Evolutionary conservation across 2,329 filamentous ascomycete genomes (phyloP).

Genomic region (Shiraia sp.): DNA sequence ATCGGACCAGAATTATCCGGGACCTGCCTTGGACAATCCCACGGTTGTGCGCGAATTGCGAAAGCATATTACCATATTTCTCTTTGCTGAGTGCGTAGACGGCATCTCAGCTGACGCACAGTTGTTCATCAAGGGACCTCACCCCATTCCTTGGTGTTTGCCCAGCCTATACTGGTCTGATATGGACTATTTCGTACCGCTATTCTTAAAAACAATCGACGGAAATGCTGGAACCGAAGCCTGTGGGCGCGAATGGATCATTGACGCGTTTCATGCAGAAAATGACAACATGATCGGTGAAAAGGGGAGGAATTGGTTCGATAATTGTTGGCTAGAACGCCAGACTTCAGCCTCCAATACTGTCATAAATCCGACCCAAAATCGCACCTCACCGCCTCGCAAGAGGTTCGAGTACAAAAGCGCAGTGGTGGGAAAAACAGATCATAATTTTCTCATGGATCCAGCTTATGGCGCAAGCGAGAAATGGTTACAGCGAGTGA

Average conservation of each 20-base stretch:
- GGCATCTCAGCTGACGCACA: slow-evolving; percentile 33
- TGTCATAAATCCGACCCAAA: background rate
- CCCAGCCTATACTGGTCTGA: slow-evolving; percentile 27
- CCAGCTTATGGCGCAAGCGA: slow-evolving; percentile 28
- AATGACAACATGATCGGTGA: slow-evolving; percentile 33
- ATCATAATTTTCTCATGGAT: slow-evolving; percentile 35
- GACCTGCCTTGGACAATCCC: slow-evolving; percentile 18
- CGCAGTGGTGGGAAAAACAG: slow-evolving; percentile 20
- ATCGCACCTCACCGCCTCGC: background rate
- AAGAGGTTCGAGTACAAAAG: slow-evolving; percentile 23
- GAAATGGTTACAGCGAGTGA: slow-evolving; percentile 30
- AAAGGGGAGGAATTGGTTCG: slow-evolving; percentile 32
- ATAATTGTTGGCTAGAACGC: slow-evolving; percentile 24
- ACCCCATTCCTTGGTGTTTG: slow-evolving; percentile 25
- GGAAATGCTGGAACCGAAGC: slow-evolving; percentile 10
- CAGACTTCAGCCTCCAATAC: background rate
- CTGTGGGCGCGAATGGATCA: slow-evolving; percentile 15
- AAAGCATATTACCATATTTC: slow-evolving; percentile 22
- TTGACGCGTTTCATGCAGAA: slow-evolving; percentile 36
- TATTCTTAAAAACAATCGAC: slow-evolving; percentile 24
- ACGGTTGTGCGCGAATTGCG: slow-evolving; percentile 26
- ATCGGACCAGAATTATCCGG: background rate
- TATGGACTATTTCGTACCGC: slow-evolving; percentile 26
- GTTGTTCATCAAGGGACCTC: slow-evolving; percentile 28
- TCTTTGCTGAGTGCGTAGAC: slow-evolving; percentile 32